Evolutionary conservation across 2,329 filamentous ascomycete species (phyloP).

Genomic region (Botryosphaeria agaves): DNA sequence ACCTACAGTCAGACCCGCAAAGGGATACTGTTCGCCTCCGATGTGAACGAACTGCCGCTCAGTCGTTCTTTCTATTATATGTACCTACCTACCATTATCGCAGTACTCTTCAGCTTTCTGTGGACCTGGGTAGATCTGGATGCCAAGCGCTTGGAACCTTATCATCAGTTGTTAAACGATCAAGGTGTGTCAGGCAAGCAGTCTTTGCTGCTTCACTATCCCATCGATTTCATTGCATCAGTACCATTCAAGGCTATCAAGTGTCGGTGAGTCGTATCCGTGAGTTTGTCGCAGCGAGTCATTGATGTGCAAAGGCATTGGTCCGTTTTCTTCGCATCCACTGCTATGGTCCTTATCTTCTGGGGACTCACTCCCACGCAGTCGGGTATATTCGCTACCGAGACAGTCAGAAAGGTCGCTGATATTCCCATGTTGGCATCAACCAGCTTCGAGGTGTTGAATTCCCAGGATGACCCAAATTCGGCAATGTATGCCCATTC

Average conservation of each 20-base stretch:
- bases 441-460: slow-evolving; percentile 10
- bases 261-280: slow-evolving; percentile 8
- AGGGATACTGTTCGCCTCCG: slow-evolving; percentile 23
- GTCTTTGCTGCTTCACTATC: slow-evolving; percentile 37
- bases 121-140: slow-evolving; percentile 46
- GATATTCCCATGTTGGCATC: slow-evolving; percentile 6
- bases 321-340: slow-evolving; percentile 31
- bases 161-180: slow-evolving; percentile 35
- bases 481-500: slow-evolving; percentile 24
- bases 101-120: slow-evolving; percentile 36
- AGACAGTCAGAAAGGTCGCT: slow-evolving; percentile 10
- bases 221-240: slow-evolving; percentile 28
- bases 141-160: slow-evolving; percentile 40
- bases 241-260: slow-evolving; percentile 24
- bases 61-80: slow-evolving; percentile 24
- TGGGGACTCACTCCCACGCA: slow-evolving; percentile 39
- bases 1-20: slow-evolving; percentile 21
- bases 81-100: slow-evolving; percentile 35
- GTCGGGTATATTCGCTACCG: slow-evolving; percentile 33
- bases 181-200: slow-evolving; percentile 25
- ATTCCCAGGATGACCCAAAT: slow-evolving; percentile 13
- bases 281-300: not conserved
- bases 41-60: slow-evolving; percentile 19
- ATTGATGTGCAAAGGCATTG: slow-evolving; percentile 27
- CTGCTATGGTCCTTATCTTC: slow-evolving; percentile 32